Evolutionary conservation across 2,329 filamentous ascomycete species (phyloP).

Genomic region (Diaporthe longicolla): DNA sequence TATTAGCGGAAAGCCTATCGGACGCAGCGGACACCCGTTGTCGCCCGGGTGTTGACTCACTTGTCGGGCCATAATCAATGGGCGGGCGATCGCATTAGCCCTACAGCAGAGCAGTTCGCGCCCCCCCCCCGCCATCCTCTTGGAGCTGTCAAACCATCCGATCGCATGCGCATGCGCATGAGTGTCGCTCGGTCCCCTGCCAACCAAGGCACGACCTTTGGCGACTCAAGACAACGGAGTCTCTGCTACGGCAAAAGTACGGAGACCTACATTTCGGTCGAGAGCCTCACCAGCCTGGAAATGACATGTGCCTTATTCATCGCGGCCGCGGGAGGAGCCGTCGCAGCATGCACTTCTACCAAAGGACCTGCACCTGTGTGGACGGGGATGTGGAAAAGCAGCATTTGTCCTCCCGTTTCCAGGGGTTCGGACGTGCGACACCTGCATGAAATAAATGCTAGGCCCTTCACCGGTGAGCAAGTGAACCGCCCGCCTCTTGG

Average conservation of each 20-base stretch:
- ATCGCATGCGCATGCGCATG: background rate
- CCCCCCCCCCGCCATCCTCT: background rate
- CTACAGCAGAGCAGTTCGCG: conserved; percentile 5
- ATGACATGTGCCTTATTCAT: conserved; percentile 31
- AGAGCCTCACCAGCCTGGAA: conserved; percentile 13
- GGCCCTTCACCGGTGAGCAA: conserved; percentile 41
- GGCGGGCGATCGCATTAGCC: conserved; percentile 8
- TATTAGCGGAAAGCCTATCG: background rate
- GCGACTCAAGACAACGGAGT: conserved; percentile 11
- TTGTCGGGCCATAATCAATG: background rate
- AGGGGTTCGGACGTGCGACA: conserved; percentile 35
- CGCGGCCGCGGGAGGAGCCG: conserved; percentile 42
- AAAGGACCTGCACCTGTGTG: conserved; percentile 25
- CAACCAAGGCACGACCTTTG: background rate
- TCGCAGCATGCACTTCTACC: conserved; percentile 33
- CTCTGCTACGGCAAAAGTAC: background rate
- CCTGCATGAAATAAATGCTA: conserved; percentile 39
- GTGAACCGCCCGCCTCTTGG: conserved; percentile 32
- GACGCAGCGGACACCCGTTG: background rate
- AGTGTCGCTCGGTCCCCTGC: conserved; percentile 23
- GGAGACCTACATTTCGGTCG: conserved; percentile 18
- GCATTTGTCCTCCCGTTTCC: conserved; percentile 30
- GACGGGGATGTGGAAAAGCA: conserved; percentile 38
- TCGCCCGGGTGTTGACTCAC: conserved; percentile 10
- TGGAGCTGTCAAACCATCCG: conserved; percentile 26